Evolutionary conservation across 192 early-diverging fungal genomes (phyloP).

Genomic region (Mortierella hygrophila): DNA sequence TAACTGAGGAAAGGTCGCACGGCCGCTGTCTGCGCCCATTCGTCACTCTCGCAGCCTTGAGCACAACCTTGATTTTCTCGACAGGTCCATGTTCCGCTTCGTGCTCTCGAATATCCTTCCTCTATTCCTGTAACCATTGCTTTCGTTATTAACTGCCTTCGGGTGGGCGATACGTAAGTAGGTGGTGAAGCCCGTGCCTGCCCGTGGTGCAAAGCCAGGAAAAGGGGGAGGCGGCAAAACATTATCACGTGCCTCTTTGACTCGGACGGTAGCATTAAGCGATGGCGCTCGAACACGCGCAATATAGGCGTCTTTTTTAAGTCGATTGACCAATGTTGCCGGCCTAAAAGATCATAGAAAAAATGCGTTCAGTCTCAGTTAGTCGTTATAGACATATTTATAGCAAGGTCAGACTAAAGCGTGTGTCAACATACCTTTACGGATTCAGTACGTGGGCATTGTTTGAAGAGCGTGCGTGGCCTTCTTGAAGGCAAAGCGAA

Average conservation of each 20-base stretch:
- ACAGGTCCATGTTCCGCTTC: conserved; percentile 7
- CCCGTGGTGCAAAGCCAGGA: neutral
- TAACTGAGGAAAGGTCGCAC: conserved; percentile 14
- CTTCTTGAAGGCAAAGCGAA: no score
- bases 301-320: neutral
- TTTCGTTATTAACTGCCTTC: no score
- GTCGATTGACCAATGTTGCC: neutral
- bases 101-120: neutral
- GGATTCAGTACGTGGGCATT: no score
- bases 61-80: neutral
- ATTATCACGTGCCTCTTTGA: neutral
- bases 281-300: neutral
- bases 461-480: no score
- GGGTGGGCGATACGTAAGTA: neutral
- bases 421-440: no score
- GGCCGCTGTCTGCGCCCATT: conserved; percentile 10
- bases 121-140: no score
- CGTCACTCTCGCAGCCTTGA: conserved; percentile 11
- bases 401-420: no score
- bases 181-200: conserved; percentile 10
- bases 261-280: neutral
- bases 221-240: neutral
- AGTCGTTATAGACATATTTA: no score
- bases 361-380: no score
- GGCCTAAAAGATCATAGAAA: conserved; percentile 5